Percentiles rank a stretch among this genome's conserved stretches.
These are phyloP conservation scores for Aquilaria agallochum DNA, from an alignment of 441 rosid species.

Conservation along the genomic window DNA sequence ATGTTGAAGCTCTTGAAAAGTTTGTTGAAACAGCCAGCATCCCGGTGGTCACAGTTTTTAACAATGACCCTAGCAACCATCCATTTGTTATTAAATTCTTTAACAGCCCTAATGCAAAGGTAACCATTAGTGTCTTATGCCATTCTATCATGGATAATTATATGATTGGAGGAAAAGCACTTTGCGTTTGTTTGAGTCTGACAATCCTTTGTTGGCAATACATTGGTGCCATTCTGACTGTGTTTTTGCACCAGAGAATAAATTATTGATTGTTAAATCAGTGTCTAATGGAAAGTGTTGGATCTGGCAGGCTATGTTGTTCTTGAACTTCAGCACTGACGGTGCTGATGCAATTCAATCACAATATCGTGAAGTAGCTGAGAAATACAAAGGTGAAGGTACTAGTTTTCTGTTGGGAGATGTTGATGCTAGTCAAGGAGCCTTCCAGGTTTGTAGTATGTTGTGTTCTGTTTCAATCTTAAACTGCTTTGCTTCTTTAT, in stretches of 20 bases:
- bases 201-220: too few species aligned
- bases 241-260: not conserved
- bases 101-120: conserved; percentile 68
- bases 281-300: conserved; percentile 18
- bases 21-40: conserved; percentile 73
- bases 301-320: conserved; percentile 73
- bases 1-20: conserved; percentile 63
- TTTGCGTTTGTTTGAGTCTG: too few species aligned
- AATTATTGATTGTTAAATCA: not conserved
- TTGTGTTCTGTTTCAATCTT: conserved; percentile 1
- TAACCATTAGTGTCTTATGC: conserved; percentile 15
- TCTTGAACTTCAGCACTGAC: conserved; percentile 58
- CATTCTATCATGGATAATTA: not conserved
- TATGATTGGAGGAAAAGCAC: too few species aligned
- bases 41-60: conserved; percentile 68
- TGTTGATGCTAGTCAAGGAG: conserved; percentile 74
- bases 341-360: conserved; percentile 55
- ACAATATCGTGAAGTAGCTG: conserved; percentile 72
- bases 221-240: not conserved
- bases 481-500: not conserved
- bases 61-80: conserved; percentile 74
- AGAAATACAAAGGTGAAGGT: conserved; percentile 66
- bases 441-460: conserved; percentile 63
- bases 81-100: conserved; percentile 82
- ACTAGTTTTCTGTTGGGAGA: conserved; percentile 81